phyloP scores from a whole-genome alignment of 257 asterid species.

The Marsdenia floribunda region DNA sequence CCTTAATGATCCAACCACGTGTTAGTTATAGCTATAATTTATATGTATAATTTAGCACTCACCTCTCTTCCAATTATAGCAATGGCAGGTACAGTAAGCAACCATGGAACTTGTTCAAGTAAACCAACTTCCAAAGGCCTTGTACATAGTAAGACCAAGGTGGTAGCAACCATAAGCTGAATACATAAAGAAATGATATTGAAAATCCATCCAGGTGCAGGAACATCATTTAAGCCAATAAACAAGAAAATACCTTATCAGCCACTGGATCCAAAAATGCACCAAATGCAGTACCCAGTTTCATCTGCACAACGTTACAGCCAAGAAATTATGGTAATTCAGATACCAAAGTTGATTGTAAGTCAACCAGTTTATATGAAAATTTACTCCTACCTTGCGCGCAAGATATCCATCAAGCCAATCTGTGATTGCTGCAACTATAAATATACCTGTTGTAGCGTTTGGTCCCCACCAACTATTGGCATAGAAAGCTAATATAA shows the following conservation, averaged over 20 bases:
- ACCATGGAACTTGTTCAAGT: constrained; percentile 80
- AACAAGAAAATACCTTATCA: constrained; percentile 61
- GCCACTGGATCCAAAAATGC: constrained; percentile 99
- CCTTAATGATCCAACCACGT: neutral
- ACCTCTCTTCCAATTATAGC: constrained; percentile 98
- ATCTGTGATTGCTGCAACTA: constrained; percentile 88
- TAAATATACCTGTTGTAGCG: constrained; percentile 73
- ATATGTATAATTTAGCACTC: constrained; percentile 8
- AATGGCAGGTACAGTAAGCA: constrained; percentile 78
- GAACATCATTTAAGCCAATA: neutral
- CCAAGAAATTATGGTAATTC: neutral
- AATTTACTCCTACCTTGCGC: constrained; percentile 55
- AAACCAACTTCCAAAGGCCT: constrained; percentile 66
- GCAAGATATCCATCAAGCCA: constrained; percentile 99
- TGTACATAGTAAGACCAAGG: constrained; percentile 86
- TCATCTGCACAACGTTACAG: constrained; percentile 59
- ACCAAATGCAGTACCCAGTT: constrained; percentile 87
- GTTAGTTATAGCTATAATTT: neutral
- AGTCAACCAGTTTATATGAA: constrained; percentile 5
- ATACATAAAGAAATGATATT: constrained; percentile 16
- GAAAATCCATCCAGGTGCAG: neutral
- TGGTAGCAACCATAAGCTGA: constrained; percentile 98
- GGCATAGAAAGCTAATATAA: constrained; percentile 64
- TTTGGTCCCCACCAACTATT: constrained; percentile 93
- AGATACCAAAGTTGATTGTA: neutral